Evolutionary conservation across 2,329 filamentous ascomycete species (phyloP).

Genomic region (Trichoderma sp.): DNA sequence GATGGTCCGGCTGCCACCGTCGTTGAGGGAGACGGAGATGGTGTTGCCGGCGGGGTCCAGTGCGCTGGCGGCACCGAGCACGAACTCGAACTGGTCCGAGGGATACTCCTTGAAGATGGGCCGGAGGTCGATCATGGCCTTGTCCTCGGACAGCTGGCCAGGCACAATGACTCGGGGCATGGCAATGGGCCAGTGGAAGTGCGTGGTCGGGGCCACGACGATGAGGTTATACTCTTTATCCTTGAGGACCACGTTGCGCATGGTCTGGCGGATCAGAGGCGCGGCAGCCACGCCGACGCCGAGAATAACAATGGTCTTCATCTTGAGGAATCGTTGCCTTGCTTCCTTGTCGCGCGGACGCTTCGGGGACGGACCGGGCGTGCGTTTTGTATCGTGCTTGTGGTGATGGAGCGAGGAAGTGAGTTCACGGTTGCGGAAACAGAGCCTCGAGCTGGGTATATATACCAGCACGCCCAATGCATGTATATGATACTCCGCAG

Average conservation of each 20-base stretch:
- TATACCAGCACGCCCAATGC: neutral
- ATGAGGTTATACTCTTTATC: constrained; percentile 48
- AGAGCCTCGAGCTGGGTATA: neutral
- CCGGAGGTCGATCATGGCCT: constrained; percentile 41
- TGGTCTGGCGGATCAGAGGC: constrained; percentile 53
- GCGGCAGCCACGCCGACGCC: constrained; percentile 53
- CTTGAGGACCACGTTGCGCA: constrained; percentile 48
- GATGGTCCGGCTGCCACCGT: constrained; percentile 42
- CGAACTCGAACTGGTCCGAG: constrained; percentile 52
- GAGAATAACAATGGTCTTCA: constrained; percentile 51
- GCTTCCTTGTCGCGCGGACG: too few relatives aligned
- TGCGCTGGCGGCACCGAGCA: constrained; percentile 51
- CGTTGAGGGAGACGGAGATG: constrained; percentile 46
- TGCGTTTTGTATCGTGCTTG: neutral
- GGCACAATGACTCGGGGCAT: constrained; percentile 52
- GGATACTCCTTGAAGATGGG: constrained; percentile 54
- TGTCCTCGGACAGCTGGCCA: constrained; percentile 48
- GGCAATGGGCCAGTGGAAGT: constrained; percentile 55
- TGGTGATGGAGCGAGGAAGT: neutral
- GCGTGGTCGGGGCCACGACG: constrained; percentile 51
- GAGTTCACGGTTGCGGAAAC: neutral
- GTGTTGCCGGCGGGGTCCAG: constrained; percentile 48
- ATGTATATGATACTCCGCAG: neutral
- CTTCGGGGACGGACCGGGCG: neutral
- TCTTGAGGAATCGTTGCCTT: neutral